phyloP scores from a whole-genome alignment of 768 basidiomycete genomes.

The Russula lepida region DNA sequence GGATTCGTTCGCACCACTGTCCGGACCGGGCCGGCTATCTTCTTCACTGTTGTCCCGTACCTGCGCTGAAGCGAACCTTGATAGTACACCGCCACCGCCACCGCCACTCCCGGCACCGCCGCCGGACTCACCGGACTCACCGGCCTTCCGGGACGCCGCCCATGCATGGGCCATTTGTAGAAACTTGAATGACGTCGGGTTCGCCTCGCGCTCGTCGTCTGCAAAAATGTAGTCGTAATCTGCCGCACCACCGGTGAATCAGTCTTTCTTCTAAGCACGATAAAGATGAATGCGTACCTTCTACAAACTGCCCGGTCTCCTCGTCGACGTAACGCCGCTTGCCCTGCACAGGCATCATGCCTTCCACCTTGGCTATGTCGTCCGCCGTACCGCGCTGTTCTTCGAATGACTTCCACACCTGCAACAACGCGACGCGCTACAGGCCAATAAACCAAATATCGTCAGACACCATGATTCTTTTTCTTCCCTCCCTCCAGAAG shows the following conservation, averaged over 20 bases:
- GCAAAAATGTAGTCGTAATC: conserved; percentile 95
- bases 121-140: conserved; percentile 26
- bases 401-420: conserved; percentile 95
- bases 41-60: conserved; percentile 13
- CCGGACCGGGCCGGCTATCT: conserved; percentile 11
- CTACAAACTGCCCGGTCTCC: conserved; percentile 77
- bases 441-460: conserved; percentile 1
- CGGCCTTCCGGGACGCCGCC: conserved; percentile 42
- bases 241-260: conserved; percentile 26
- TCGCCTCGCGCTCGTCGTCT: conserved; percentile 91
- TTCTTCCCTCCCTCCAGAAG: neutral
- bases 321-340: conserved; percentile 77
- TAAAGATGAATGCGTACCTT: conserved; percentile 46
- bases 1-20: conserved; percentile 20
- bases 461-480: neutral
- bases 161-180: conserved; percentile 92
- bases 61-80: conserved; percentile 43
- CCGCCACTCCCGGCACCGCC: conserved; percentile 20
- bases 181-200: conserved; percentile 92
- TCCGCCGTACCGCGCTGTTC: conserved; percentile 63
- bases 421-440: conserved; percentile 84
- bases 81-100: conserved; percentile 27
- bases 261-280: neutral
- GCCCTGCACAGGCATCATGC: conserved; percentile 88
- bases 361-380: conserved; percentile 75